These are phyloP conservation scores for Imleria badia DNA, from an alignment of 768 basidiomycete genomes.

Conservation along the genomic window DNA sequence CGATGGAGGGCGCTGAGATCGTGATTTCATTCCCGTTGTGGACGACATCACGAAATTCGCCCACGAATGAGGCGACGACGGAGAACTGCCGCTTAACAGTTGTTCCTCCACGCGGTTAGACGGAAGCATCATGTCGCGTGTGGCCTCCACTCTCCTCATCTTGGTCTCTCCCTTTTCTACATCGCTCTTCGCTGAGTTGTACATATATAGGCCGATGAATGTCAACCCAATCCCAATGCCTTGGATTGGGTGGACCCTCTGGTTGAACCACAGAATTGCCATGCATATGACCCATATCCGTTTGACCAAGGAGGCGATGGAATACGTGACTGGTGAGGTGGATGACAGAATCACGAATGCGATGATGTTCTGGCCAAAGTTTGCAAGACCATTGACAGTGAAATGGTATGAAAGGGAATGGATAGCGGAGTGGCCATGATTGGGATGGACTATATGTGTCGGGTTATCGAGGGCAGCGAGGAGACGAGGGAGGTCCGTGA, in stretches of 20 bases:
- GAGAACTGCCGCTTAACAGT: constrained; percentile 45
- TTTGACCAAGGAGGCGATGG: constrained; percentile 96
- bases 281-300: constrained; percentile 98
- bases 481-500: constrained; percentile 77
- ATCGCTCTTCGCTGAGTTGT: constrained; percentile 91
- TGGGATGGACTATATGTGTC: constrained; percentile 44
- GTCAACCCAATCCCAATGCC: constrained; percentile 89
- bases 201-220: constrained; percentile 90
- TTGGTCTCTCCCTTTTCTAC: constrained; percentile 92
- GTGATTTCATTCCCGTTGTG: constrained; percentile 27
- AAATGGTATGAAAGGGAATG: constrained; percentile 80
- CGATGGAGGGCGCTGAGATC: constrained; percentile 9
- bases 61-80: constrained; percentile 13
- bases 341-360: constrained; percentile 95
- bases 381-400: constrained; percentile 91
- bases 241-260: constrained; percentile 80
- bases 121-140: constrained; percentile 66
- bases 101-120: constrained; percentile 60
- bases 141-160: constrained; percentile 74
- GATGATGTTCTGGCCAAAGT: constrained; percentile 96
- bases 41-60: constrained; percentile 12
- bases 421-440: constrained; percentile 44
- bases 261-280: constrained; percentile 95
- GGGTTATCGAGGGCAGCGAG: constrained; percentile 45
- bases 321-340: constrained; percentile 97